Conservation (phyloP, 805 yeast species). For the Zygoascus biomembranicola region DNA sequence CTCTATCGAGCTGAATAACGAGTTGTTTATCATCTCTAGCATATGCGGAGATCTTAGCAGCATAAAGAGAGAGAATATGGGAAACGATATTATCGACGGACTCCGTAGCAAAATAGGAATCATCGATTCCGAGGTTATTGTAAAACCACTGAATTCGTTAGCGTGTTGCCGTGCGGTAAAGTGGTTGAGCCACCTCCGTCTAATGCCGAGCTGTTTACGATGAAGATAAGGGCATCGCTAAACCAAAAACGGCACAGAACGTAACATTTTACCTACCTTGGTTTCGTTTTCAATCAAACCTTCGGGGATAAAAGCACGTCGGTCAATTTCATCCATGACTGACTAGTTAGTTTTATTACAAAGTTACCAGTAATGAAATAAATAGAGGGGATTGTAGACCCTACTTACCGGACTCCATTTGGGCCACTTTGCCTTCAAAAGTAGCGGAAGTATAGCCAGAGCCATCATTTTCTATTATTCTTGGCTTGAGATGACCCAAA, state of each 20-base stretch:
- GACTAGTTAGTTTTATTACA: neutral
- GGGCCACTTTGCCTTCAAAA: slow-evolving; percentile 73
- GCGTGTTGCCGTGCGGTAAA: neutral
- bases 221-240: neutral
- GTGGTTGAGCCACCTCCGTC: no score
- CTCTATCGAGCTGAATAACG: slow-evolving; percentile 70
- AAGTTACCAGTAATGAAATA: slow-evolving; percentile 11
- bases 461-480: slow-evolving; percentile 18
- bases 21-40: slow-evolving; percentile 51
- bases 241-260: neutral
- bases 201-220: no score
- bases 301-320: slow-evolving; percentile 85
- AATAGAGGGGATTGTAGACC: neutral
- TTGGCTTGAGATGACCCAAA: slow-evolving; percentile 21
- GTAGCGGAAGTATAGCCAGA: slow-evolving; percentile 66
- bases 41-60: slow-evolving; percentile 86
- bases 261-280: slow-evolving; percentile 26
- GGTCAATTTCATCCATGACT: slow-evolving; percentile 74
- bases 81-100: slow-evolving; percentile 70
- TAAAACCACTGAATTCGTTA: slow-evolving; percentile 58
- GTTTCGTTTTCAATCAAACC: slow-evolving; percentile 77
- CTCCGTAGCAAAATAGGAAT: slow-evolving; percentile 83
- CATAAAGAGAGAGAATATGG: slow-evolving; percentile 81
- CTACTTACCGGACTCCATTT: slow-evolving; percentile 44
- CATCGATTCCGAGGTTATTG: slow-evolving; percentile 80